A percentile compares a stretch with the other conserved stretches of the same genome.
Evolutionary conservation across 176 grass and related monocot species (phyloP).

Genomic region (Rhynchospora pubera): DNA sequence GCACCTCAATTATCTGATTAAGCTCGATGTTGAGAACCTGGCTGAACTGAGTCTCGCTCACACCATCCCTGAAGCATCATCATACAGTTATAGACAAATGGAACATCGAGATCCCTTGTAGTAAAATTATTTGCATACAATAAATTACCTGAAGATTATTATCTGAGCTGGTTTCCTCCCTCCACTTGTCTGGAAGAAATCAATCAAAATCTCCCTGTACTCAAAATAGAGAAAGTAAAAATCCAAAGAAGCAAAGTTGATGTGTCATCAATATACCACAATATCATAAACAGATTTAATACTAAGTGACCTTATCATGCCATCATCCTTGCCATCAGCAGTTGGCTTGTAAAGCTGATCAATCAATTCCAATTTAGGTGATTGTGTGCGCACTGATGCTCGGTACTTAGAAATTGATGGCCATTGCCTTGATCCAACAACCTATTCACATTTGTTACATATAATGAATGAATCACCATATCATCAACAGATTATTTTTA

Average conservation of each 20-base stretch:
- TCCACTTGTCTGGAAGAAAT: conserved; percentile 13
- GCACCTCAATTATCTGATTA: conserved; percentile 45
- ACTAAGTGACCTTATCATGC: conserved; percentile 15
- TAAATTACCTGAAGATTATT: conserved; percentile 16
- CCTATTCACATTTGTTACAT: background rate
- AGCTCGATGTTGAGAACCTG: conserved; percentile 49
- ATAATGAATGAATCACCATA: background rate
- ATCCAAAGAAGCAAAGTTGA: background rate
- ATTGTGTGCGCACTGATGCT: conserved; percentile 20
- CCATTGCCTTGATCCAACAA: conserved; percentile 13
- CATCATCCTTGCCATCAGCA: conserved; percentile 11
- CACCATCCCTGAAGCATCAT: conserved; percentile 45
- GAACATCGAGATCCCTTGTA: background rate
- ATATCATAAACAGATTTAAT: background rate
- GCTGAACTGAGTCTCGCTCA: conserved; percentile 50
- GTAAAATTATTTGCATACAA: background rate
- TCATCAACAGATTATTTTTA: background rate
- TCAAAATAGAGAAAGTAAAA: background rate
- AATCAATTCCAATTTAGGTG: conserved; percentile 8
- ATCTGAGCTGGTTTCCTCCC: conserved; percentile 13
- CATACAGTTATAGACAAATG: background rate
- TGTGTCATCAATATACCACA: background rate
- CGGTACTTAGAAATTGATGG: conserved; percentile 20
- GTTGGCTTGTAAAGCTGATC: conserved; percentile 9
- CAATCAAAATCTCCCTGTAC: conserved; percentile 19